Base-by-base conservation (phyloP, 2,329 filamentous ascomycete genomes). In the Nannizziopsis arthrosporioides region DNA sequence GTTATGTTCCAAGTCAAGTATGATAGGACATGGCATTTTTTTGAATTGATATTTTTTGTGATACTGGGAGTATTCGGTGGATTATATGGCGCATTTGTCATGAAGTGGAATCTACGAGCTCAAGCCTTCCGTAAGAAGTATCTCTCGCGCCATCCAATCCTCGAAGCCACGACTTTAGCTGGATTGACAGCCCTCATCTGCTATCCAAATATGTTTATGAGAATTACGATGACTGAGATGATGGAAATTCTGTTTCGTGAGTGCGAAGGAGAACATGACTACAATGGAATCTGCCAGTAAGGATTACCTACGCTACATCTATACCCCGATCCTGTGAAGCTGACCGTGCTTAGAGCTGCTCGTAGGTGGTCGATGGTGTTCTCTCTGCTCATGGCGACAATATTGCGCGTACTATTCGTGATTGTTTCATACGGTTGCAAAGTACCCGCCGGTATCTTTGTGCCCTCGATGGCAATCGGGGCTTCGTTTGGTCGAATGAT, bases 1-100 rank as follows among this genome's bases (percentile, higher is more conserved):
- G 92, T 98, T 77, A 96, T 98, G 90, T 98, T 98, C 67, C 89
- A 94, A 59, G 90, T 98, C 59, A 80, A 81, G 58, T 98, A 98
- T 62, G 90, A 96, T 65, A 83, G 90, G 36, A 83, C 85, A 36
- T 98, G 92, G 92, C 92, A 98, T 68, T 94, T 94, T 60, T 98
- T 98, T 61, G 92, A 98, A 63, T 75, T 92, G 2, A 67, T 94
- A 19, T 96, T 96, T 62, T 98, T 94, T 66, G 77, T 94, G 55
- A 72, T 94, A 46, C 80, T 98, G 53, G 92, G 92, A 41, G 76
- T 92, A 22, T 96, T 98, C 57, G 92, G 92, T 36, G 92, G 92
- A 5, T 73, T 96, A 2, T 98, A 98, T 57, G 92, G 92, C 48
- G 90, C 90, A 11, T 87, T 96, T 58, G 88, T 96, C 49, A 98